Evolutionary conservation across 2,329 filamentous ascomycete species (phyloP).

Genomic region (Paecilomyces variotii): DNA sequence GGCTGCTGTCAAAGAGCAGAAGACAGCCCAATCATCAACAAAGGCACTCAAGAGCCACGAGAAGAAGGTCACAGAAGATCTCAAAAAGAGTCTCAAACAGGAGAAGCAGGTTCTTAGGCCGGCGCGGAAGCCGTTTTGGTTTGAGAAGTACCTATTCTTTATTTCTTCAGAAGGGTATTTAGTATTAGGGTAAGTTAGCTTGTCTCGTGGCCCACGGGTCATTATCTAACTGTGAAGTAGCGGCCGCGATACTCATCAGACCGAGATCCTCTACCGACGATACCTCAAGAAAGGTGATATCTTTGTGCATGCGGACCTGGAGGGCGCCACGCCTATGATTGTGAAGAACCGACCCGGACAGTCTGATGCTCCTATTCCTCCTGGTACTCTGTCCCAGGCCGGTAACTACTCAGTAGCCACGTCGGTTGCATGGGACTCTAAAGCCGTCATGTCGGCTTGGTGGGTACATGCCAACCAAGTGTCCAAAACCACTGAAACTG

Average conservation of each 20-base stretch:
- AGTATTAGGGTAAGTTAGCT: constrained; percentile 55
- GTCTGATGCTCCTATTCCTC: constrained; percentile 79
- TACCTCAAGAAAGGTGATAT: constrained; percentile 84
- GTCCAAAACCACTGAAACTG: constrained; percentile 70
- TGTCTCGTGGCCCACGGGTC: not conserved
- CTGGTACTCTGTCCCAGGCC: constrained; percentile 83
- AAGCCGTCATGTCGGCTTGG: constrained; percentile 91
- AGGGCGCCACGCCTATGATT: constrained; percentile 75
- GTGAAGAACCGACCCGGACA: constrained; percentile 79
- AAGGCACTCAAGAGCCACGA: constrained; percentile 84
- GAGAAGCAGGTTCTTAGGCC: constrained; percentile 82
- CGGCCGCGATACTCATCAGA: constrained; percentile 81
- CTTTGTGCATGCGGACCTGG: constrained; percentile 83
- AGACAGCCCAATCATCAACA: constrained; percentile 71
- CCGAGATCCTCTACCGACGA: constrained; percentile 81
- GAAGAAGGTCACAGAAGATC: constrained; percentile 74
- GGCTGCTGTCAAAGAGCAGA: constrained; percentile 79
- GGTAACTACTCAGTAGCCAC: constrained; percentile 77
- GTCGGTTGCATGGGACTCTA: constrained; percentile 90
- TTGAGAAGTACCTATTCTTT: constrained; percentile 95
- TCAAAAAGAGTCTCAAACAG: constrained; percentile 82
- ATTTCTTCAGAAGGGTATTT: constrained; percentile 92
- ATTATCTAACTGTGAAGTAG: constrained; percentile 16
- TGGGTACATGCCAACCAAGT: constrained; percentile 91
- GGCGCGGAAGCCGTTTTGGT: constrained; percentile 81